These are phyloP conservation scores for Vitis hybrid DNA, from an alignment of 177 flowering plant species.

Conservation along the genomic window DNA sequence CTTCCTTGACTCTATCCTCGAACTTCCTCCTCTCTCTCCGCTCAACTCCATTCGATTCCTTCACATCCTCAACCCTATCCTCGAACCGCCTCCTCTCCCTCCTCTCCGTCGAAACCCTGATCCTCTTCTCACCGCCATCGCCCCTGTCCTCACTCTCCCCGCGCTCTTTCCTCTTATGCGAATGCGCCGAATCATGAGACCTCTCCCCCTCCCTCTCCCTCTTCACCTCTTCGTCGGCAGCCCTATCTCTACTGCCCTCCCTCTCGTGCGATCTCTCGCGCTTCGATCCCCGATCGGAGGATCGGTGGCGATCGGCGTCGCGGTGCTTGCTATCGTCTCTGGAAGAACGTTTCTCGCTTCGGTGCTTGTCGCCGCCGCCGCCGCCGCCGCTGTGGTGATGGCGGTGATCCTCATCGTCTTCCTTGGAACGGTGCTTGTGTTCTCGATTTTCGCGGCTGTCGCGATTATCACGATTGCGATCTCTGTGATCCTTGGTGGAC, in stretches of 20 bases:
- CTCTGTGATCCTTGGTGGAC: slow-evolving; percentile 16
- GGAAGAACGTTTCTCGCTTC: slow-evolving; percentile 10
- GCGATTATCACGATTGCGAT: slow-evolving; percentile 25
- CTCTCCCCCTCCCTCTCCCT: slow-evolving; percentile 23
- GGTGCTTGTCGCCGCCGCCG: slow-evolving; percentile 2
- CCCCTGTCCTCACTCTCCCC: slow-evolving; percentile 46
- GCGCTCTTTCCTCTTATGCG: slow-evolving; percentile 41
- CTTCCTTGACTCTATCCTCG: slow-evolving; percentile 30
- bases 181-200: slow-evolving; percentile 14
- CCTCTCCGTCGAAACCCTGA: slow-evolving; percentile 34
- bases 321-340: slow-evolving; percentile 14
- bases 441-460: slow-evolving; percentile 33
- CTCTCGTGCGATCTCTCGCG: slow-evolving; percentile 33
- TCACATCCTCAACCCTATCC: slow-evolving; percentile 29
- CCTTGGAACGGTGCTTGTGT: slow-evolving; percentile 36
- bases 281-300: slow-evolving; percentile 17
- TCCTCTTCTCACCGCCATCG: slow-evolving; percentile 35
- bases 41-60: slow-evolving; percentile 18
- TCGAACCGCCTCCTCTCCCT: slow-evolving; percentile 17
- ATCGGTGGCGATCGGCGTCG: slow-evolving; percentile 17
- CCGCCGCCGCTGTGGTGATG: slow-evolving; percentile 2
- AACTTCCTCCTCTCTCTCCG: slow-evolving; percentile 41
- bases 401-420: slow-evolving; percentile 18
- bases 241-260: slow-evolving; percentile 27
- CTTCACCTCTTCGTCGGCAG: slow-evolving; percentile 6